Percentiles rank a stretch among this genome's conserved stretches.
phyloP scores from a whole-genome alignment of 805 yeast genomes.

The Metschnikowia proteae region DNA sequence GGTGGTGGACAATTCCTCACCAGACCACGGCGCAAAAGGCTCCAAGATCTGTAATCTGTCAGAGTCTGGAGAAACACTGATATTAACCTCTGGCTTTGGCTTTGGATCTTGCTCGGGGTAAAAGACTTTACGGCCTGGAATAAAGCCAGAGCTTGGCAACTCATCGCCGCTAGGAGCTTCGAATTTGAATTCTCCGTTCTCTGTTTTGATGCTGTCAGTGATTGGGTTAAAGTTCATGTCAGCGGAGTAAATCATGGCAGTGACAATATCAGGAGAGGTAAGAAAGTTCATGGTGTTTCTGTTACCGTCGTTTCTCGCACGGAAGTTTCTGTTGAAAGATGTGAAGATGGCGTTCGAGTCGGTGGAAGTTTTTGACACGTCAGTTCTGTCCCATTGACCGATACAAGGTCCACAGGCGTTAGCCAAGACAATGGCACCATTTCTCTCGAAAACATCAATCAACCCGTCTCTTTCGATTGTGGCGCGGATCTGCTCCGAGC shows the following conservation, averaged over 20 bases:
- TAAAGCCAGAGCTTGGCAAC: conserved; percentile 75
- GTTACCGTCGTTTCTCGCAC: conserved; percentile 98
- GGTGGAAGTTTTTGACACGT: conserved; percentile 57
- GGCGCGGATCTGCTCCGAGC: conserved; percentile 97
- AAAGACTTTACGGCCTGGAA: conserved; percentile 67
- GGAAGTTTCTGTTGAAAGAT: conserved; percentile 95
- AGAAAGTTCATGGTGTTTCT: conserved; percentile 95
- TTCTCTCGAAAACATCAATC: conserved; percentile 70
- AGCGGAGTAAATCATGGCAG: conserved; percentile 95
- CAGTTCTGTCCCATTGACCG: conserved; percentile 98
- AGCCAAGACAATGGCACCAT: conserved; percentile 90
- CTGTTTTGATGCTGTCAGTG: conserved; percentile 73
- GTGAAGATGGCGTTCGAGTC: conserved; percentile 89
- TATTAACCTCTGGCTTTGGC: conserved; percentile 54
- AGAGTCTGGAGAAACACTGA: conserved; percentile 79
- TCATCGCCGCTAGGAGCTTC: conserved; percentile 79
- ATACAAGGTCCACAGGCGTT: conserved; percentile 99
- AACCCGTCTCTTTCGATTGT: conserved; percentile 95
- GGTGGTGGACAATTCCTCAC: conserved; percentile 72
- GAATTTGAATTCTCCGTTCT: conserved; percentile 76
- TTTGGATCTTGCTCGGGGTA: conserved; percentile 71
- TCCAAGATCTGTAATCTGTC: conserved; percentile 88
- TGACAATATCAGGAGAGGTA: conserved; percentile 97
- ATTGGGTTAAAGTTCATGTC: conserved; percentile 88
- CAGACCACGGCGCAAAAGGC: conserved; percentile 85